Base-by-base conservation (phyloP, 192 early-diverging fungal species). In the Coemansia sp. region DNA sequence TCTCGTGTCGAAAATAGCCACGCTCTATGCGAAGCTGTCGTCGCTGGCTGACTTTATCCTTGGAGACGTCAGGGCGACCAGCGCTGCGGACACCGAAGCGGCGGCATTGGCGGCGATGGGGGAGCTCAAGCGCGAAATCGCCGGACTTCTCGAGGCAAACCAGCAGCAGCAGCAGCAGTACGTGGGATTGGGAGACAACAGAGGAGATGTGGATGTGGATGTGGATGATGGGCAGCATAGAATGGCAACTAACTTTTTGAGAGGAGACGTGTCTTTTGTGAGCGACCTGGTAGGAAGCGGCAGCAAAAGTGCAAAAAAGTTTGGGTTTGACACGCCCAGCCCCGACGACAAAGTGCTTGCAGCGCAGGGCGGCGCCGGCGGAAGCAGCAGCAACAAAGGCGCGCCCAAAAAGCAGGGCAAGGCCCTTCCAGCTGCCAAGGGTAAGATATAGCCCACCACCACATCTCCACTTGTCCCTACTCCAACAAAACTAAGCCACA, bases 311-410 rank as follows among this genome's bases (percentile, higher is more conserved):
- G 50, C 21, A 12, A 51, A 60, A 23, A 55, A 48, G 16, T 95
- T 94, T 75, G 58, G 55, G 9, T 94, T 95, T 73, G 80, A 88
- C 49, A 81, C 80, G 7, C 92, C 90, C 16, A 94, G 93, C 67
- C 92, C 93, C 7, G 93, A 93, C 63, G 91, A 93, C 71, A 63
- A 80, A 32, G 91, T 92, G 10, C 64, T 84, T 28, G 74, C 73
- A 28, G 90, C 91, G 1, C 84, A 82, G 51, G 69, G 77, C 51
- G 62, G 28, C 18, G 50, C 50, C 30, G 29, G 43, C 43, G 6
- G 57, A 12, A 50, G 30, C 19, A 31, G 28, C 16, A 31, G 28
- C 16, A 22, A n/a, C 6, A 10, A 11, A 8, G 50, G 54, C 7
- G 40, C 53, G 19, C 22, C 52, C 5, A 56, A 47, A 25, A 55